Conservation (phyloP, 495 filamentous ascomycete genomes). For the Podospora bellae-mahoneyi region DNA sequence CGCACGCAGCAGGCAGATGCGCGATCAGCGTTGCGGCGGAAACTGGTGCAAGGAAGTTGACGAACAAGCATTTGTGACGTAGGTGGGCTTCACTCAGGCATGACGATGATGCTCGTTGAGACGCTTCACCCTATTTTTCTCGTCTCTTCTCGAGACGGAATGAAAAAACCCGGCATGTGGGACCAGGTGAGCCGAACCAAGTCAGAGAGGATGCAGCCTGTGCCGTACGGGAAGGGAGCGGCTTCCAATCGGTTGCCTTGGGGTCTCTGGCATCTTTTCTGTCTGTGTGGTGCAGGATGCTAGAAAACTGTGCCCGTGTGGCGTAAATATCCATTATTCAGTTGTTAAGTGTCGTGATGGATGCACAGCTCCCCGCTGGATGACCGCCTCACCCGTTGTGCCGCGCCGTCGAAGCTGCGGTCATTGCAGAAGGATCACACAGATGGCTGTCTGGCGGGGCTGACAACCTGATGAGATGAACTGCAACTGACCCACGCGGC, state of each 20-base stretch:
- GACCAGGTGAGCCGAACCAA: background rate
- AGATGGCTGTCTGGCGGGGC: background rate
- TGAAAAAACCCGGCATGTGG: background rate
- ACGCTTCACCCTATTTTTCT: background rate
- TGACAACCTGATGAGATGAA: slow-evolving; percentile 1
- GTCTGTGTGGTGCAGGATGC: background rate
- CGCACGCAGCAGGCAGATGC: background rate
- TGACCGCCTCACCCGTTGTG: slow-evolving; percentile 9
- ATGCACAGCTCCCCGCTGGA: background rate
- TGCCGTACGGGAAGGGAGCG: background rate
- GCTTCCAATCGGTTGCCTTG: background rate
- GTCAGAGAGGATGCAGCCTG: background rate
- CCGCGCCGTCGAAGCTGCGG: background rate
- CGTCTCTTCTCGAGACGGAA: background rate
- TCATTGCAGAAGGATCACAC: slow-evolving; percentile 6
- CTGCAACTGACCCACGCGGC: slow-evolving; percentile 16
- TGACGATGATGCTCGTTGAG: background rate
- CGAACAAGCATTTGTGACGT: background rate
- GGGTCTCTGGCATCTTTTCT: background rate
- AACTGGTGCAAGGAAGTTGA: background rate
- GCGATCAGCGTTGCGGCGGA: background rate
- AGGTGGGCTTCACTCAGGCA: background rate
- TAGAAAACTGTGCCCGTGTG: slow-evolving; percentile 1
- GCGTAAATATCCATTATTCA: background rate
- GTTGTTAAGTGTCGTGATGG: background rate